Base-by-base conservation (phyloP, 2,329 filamentous ascomycete species). In the Penicillium sp. region DNA sequence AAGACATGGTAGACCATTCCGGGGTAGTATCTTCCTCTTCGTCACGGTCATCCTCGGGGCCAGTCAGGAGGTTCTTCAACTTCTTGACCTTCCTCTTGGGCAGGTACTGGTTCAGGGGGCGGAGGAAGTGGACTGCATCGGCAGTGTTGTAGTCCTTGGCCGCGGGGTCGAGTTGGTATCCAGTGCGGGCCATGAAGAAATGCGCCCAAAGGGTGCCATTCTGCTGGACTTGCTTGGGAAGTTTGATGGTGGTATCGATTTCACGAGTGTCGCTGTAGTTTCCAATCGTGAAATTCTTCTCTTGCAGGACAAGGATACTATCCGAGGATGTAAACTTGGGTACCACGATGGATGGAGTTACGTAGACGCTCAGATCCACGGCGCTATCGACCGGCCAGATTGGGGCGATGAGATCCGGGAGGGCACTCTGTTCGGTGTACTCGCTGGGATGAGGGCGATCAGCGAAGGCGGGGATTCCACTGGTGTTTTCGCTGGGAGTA, bases 191-290 rank as follows among this genome's bases (percentile, higher is more conserved):
- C 56, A 97, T 79, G 66, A 92, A 96, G 74, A 97, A 95, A 73
- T 99, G 94, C 2, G 90, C 93, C 86, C 90, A 97, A 9, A 99
- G 82, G 1, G 93, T 97, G 32, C 90, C 92, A 71, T 97, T 97
- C 62, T 92, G 83, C 79, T 97, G 92, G 0, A 96, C 92, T 40
- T 84, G 81, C 57, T 81, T 79, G 3, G 94, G 93, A 4, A 97
- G 86, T 3, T 81, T 76, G 69, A 99, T 91, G 36, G 81, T 87
- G 6, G 89, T 89, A 62, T 93, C 87, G 54, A 92, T 82, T 50
- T 88, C 81, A 53, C 94, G 85, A 67, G 83, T 87, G 66, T 97
- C 92, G 54, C 85, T 88, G 69, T 81, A 91, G 73, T 95, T 88
- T 56, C 89, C 89, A 52, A 93, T 79, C 47, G 83, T 84, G 73